phyloP scores from a whole-genome alignment of 1,139 yeast genomes.

The Nadsonia commutata region DNA sequence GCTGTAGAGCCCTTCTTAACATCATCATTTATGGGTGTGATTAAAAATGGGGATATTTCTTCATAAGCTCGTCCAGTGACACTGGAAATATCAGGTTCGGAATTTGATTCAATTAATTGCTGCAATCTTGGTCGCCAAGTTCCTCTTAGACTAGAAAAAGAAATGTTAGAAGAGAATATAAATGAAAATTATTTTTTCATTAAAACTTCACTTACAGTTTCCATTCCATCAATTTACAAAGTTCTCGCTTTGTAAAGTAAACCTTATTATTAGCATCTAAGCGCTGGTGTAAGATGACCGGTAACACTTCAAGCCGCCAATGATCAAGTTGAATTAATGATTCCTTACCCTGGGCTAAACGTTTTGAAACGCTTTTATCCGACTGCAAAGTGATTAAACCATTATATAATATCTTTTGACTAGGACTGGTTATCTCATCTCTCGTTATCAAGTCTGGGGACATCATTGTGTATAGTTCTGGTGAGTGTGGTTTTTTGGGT shows the following conservation, averaged over 20 bases:
- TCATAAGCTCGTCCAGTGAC: constrained; percentile 1
- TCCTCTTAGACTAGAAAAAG: constrained; percentile 1
- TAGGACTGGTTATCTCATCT: neutral
- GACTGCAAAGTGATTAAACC: constrained; percentile 1
- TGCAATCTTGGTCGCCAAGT: constrained; percentile 3
- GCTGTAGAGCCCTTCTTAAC: neutral
- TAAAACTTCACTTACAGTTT: constrained; percentile 1
- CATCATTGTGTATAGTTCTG: too few relatives aligned
- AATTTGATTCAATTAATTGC: constrained; percentile 3
- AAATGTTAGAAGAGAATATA: neutral
- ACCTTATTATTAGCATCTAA: neutral
- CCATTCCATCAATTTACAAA: constrained; percentile 4
- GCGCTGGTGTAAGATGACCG: neutral
- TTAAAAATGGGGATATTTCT: neutral
- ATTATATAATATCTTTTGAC: neutral
- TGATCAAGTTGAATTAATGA: constrained; percentile 2
- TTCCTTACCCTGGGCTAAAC: constrained; percentile 1
- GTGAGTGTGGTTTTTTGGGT: too few relatives aligned
- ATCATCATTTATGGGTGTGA: neutral
- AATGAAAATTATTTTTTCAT: neutral
- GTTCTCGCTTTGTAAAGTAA: neutral
- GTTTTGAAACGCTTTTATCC: constrained; percentile 2
- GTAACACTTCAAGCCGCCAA: neutral
- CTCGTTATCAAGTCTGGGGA: too few relatives aligned
- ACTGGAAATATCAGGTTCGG: neutral